Evolutionary conservation across 2,329 filamentous ascomycete species (phyloP).

Genomic region (Microdochium paspali): DNA sequence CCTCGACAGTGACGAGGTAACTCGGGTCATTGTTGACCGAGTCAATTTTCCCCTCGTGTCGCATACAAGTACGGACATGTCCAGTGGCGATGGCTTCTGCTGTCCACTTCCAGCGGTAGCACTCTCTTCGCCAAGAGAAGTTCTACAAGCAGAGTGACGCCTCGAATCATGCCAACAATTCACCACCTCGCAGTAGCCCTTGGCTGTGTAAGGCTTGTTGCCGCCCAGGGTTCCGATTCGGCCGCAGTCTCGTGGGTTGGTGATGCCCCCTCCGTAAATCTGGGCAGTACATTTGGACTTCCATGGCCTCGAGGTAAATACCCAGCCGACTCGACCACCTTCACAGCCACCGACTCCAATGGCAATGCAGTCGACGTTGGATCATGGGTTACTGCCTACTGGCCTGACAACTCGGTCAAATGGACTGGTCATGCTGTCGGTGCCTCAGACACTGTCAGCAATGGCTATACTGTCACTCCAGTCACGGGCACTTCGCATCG

Average conservation of each 20-base stretch:
- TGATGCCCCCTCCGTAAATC: slow-evolving; percentile 20
- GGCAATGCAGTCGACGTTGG: slow-evolving; percentile 27
- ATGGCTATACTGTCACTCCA: slow-evolving; percentile 31
- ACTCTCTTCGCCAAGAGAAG: no score
- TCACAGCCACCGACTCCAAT: slow-evolving; percentile 18
- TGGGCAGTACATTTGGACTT: slow-evolving; percentile 32
- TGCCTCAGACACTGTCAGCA: slow-evolving; percentile 25
- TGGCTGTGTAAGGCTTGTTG: not conserved
- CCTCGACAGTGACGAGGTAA: not conserved
- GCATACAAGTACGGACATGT: not conserved
- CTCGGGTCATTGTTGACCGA: not conserved
- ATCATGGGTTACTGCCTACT: slow-evolving; percentile 49
- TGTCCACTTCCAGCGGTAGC: no score
- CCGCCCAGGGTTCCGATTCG: slow-evolving; percentile 6
- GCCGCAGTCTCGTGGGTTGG: slow-evolving; percentile 29
- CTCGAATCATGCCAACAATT: not conserved
- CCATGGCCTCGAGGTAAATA: slow-evolving; percentile 32
- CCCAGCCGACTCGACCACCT: slow-evolving; percentile 23
- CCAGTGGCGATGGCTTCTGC: not conserved
- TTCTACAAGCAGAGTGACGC: not conserved
- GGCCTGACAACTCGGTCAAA: slow-evolving; percentile 51
- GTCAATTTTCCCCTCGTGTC: not conserved
- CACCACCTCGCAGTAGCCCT: not conserved
- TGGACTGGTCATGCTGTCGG: slow-evolving; percentile 50
- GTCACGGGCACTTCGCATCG: slow-evolving; percentile 4